phyloP scores from a whole-genome alignment of 2,329 filamentous ascomycete species.

The Phaeosphaeriaceae sp. region DNA sequence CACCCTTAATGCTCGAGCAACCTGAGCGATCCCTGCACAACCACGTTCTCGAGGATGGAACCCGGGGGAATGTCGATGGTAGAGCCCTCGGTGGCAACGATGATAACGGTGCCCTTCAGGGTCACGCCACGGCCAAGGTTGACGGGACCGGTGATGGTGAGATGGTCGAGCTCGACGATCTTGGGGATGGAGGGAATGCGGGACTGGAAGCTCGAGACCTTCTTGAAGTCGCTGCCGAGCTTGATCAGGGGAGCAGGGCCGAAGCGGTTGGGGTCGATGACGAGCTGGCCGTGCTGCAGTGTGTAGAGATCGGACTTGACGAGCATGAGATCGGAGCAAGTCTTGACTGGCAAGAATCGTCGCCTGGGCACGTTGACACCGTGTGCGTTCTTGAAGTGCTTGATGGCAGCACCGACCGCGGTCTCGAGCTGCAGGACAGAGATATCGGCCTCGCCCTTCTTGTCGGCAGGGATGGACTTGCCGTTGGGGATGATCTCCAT shows the following conservation, averaged over 20 bases:
- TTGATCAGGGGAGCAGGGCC: constrained; percentile 98
- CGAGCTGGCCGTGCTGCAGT: constrained; percentile 95
- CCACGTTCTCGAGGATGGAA: constrained; percentile 97
- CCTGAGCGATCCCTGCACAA: constrained; percentile 94
- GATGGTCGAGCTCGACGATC: constrained; percentile 90
- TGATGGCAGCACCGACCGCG: constrained; percentile 96
- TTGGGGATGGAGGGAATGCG: constrained; percentile 86
- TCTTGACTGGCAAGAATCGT: constrained; percentile 99
- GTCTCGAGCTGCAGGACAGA: constrained; percentile 99
- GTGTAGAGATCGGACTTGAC: constrained; percentile 99
- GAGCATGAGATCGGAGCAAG: constrained; percentile 98
- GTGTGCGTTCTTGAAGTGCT: constrained; percentile 98
- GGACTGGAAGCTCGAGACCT: constrained; percentile 96
- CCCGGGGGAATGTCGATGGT: constrained; percentile 98
- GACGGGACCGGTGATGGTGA: constrained; percentile 97
- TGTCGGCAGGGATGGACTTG: constrained; percentile 97
- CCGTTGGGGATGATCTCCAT: constrained; percentile 99
- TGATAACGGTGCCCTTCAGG: constrained; percentile 98
- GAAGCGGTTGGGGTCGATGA: constrained; percentile 96
- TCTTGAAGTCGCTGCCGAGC: constrained; percentile 99
- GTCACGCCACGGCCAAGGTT: constrained; percentile 96
- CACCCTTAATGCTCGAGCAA: constrained; percentile 68
- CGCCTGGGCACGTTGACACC: constrained; percentile 98
- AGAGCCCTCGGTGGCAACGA: constrained; percentile 95
- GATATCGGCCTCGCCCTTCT: constrained; percentile 99